These are phyloP conservation scores for Westerdykella aurantiaca DNA, from an alignment of 2,329 filamentous ascomycete species.

Conservation along the genomic window DNA sequence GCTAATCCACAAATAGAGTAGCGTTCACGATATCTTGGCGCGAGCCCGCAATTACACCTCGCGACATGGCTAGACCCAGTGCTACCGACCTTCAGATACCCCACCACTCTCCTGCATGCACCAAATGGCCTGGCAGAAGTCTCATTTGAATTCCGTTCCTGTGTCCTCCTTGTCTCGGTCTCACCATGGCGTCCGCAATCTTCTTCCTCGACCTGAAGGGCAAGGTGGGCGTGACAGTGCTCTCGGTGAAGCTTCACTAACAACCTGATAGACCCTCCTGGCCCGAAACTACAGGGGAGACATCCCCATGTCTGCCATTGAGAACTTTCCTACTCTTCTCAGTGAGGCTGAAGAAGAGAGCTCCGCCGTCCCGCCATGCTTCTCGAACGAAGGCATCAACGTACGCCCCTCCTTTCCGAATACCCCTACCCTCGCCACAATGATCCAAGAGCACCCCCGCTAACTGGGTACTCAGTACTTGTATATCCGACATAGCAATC, in stretches of 20 bases:
- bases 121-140: conserved; percentile 17
- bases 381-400: conserved; percentile 98
- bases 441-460: background rate
- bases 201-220: conserved; percentile 99
- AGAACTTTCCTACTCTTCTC: conserved; percentile 92
- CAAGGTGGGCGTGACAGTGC: conserved; percentile 61
- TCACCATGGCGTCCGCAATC: conserved; percentile 84
- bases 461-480: conserved; percentile 63
- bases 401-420: conserved; percentile 46
- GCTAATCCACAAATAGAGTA: no score
- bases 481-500: conserved; percentile 98
- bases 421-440: background rate
- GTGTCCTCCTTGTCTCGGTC: conserved; percentile 2
- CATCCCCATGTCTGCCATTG: conserved; percentile 97
- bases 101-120: conserved; percentile 7
- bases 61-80: no score
- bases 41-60: no score
- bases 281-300: conserved; percentile 98
- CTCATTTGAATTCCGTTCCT: conserved; percentile 1
- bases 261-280: conserved; percentile 70
- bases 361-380: conserved; percentile 93
- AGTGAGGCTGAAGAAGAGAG: conserved; percentile 99
- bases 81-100: conserved; percentile 4
- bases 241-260: conserved; percentile 20
- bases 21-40: no score